phyloP scores from a whole-genome alignment of 2,329 filamentous ascomycete species.

The Talaromyces sp. region DNA sequence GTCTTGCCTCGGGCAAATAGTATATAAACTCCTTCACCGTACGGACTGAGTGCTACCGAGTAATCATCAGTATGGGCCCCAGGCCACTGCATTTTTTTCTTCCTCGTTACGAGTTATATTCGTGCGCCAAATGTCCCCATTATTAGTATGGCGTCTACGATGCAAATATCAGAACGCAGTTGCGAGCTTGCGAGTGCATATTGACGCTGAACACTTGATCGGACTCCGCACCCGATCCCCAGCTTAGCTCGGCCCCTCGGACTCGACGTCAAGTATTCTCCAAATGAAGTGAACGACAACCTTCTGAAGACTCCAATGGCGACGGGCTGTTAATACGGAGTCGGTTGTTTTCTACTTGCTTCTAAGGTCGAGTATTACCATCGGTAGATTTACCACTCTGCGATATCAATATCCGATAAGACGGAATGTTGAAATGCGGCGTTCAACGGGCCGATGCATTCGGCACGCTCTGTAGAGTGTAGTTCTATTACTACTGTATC shows the following conservation, averaged over 20 bases:
- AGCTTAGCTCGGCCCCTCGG: neutral
- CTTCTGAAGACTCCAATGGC: neutral
- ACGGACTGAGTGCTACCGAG: constrained; percentile 7
- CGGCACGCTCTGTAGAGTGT: neutral
- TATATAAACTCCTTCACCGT: constrained; percentile 5
- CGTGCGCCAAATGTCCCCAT: neutral
- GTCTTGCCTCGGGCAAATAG: neutral
- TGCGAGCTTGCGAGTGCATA: neutral
- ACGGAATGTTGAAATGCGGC: constrained; percentile 7
- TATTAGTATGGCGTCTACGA: neutral
- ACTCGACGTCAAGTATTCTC: neutral
- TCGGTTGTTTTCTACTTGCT: neutral
- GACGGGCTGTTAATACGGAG: neutral
- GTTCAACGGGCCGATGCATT: constrained; percentile 4
- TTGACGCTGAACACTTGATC: neutral
- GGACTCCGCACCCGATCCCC: constrained; percentile 4
- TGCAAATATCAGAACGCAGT: constrained; percentile 8
- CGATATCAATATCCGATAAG: constrained; percentile 2
- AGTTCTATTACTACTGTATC: neutral
- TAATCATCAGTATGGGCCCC: constrained; percentile 5
- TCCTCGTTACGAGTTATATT: constrained; percentile 1
- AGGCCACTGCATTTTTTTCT: neutral
- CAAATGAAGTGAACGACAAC: neutral
- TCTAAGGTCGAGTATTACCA: neutral
- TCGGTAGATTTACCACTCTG: neutral